Evolutionary conservation across 2,329 filamentous ascomycete genomes (phyloP).

Genomic region (Dactylellina sp.): DNA sequence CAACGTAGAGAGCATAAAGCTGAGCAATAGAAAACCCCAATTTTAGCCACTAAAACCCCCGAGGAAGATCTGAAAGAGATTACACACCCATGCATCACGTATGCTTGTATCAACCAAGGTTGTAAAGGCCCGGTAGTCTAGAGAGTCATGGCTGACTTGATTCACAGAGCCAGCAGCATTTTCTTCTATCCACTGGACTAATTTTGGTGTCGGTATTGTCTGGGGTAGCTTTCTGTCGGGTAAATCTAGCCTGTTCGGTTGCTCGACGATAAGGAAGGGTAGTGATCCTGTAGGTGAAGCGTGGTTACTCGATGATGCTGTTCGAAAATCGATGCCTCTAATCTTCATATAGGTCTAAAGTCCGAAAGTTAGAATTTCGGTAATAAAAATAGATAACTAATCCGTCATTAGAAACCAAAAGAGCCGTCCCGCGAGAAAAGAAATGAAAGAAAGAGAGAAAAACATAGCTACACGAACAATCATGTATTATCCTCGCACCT

Average conservation of each 20-base stretch:
- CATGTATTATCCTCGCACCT: slow-evolving; percentile 71
- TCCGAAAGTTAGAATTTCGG: slow-evolving; percentile 23
- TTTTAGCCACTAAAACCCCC: slow-evolving; percentile 1
- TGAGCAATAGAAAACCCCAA: slow-evolving; percentile 60
- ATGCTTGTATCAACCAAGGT: slow-evolving; percentile 66
- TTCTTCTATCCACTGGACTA: slow-evolving; percentile 76
- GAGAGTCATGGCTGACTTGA: slow-evolving; percentile 37
- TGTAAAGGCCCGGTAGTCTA: slow-evolving; percentile 56
- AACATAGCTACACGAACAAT: slow-evolving; percentile 30
- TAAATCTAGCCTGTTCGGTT: background rate
- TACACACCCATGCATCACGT: slow-evolving; percentile 83
- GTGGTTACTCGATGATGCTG: slow-evolving; percentile 85
- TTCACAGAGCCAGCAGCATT: slow-evolving; percentile 27
- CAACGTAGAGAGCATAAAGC: slow-evolving; percentile 86
- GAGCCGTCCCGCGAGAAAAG: slow-evolving; percentile 12
- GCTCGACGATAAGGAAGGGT: slow-evolving; percentile 78
- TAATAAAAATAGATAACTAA: slow-evolving; percentile 15
- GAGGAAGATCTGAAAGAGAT: background rate
- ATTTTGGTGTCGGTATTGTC: slow-evolving; percentile 73
- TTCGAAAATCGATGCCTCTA: slow-evolving; percentile 74
- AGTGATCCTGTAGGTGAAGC: slow-evolving; percentile 89
- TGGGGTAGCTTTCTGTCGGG: slow-evolving; percentile 27
- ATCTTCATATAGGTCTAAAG: slow-evolving; percentile 84
- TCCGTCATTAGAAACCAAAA: background rate
- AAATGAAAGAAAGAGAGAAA: slow-evolving; percentile 14